phyloP scores from a whole-genome alignment of 495 filamentous ascomycete genomes.

The Pseudomonodictys pantanalensis region DNA sequence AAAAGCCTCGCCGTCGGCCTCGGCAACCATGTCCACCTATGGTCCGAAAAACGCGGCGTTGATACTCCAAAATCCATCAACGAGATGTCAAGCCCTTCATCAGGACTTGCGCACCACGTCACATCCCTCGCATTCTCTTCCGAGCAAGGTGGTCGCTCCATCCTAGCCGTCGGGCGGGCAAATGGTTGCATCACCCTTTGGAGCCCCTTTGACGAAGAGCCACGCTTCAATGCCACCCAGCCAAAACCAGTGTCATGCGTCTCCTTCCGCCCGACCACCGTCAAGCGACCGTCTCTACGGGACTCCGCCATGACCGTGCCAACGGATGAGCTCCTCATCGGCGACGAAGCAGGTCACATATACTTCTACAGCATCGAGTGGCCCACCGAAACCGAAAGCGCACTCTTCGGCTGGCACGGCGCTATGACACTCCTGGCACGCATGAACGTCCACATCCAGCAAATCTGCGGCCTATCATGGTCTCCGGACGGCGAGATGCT shows the following conservation, averaged over 20 bases:
- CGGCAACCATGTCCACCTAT: conserved; percentile 77
- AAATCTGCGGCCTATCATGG: conserved; percentile 91
- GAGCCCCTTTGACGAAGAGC: conserved; percentile 56
- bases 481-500: conserved; percentile 72
- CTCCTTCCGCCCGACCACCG: conserved; percentile 57
- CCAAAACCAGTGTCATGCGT: conserved; percentile 72
- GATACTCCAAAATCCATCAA: conserved; percentile 47
- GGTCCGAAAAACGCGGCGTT: conserved; percentile 71
- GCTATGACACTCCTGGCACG: conserved; percentile 72
- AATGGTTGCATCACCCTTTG: conserved; percentile 63
- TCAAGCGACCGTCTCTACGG: conserved; percentile 40
- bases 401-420: conserved; percentile 66
- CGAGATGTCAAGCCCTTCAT: conserved; percentile 7
- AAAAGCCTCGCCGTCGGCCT: conserved; percentile 83
- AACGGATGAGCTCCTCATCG: conserved; percentile 80
- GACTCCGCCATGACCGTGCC: conserved; percentile 40
- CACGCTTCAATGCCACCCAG: conserved; percentile 73
- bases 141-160: conserved; percentile 66
- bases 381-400: conserved; percentile 51
- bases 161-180: conserved; percentile 80
- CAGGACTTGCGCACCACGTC: conserved; percentile 46
- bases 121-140: conserved; percentile 91
- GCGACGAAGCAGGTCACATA: conserved; percentile 80
- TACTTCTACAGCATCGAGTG: conserved; percentile 92
- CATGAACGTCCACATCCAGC: conserved; percentile 78